Conservation (phyloP, 2,329 filamentous ascomycete species). For the Drechslerella stenobrocha region DNA sequence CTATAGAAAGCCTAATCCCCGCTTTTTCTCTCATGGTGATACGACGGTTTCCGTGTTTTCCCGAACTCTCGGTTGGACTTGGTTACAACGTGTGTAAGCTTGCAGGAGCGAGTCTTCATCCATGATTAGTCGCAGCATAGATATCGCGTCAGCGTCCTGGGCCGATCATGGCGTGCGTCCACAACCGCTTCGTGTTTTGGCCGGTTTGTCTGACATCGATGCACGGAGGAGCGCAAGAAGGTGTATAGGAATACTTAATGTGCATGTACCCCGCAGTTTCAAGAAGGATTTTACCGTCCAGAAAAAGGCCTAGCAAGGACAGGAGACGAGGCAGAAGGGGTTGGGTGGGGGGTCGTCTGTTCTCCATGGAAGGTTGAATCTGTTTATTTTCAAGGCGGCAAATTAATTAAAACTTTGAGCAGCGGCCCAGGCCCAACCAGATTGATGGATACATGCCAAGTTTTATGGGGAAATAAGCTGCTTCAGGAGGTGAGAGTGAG, state of each 20-base stretch:
- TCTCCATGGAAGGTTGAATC: conserved; percentile 13
- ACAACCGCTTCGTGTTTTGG: not conserved
- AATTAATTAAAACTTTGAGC: conserved; percentile 26
- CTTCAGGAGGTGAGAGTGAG: conserved; percentile 21
- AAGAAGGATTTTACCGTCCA: conserved; percentile 8
- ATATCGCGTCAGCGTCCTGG: too few species aligned
- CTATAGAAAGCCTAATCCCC: not conserved
- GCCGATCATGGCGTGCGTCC: too few species aligned
- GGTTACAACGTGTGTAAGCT: not conserved
- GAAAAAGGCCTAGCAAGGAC: conserved; percentile 2
- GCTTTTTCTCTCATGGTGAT: not conserved
- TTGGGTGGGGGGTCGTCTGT: not conserved
- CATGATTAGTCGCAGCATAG: not conserved
- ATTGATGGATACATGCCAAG: conserved; percentile 48
- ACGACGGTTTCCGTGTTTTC: conserved; percentile 3
- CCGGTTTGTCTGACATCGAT: not conserved
- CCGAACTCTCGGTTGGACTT: not conserved
- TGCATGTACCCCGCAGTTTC: conserved; percentile 48
- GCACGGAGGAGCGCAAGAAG: not conserved
- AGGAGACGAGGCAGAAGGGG: conserved; percentile 22
- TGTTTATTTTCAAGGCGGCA: conserved; percentile 40
- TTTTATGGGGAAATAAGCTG: conserved; percentile 48
- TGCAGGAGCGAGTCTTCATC: not conserved
- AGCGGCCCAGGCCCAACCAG: conserved; percentile 42
- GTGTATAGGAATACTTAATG: conserved; percentile 7